phyloP scores from a whole-genome alignment of 371 early-diverging fungal genomes.

The Mucor racemosus region DNA sequence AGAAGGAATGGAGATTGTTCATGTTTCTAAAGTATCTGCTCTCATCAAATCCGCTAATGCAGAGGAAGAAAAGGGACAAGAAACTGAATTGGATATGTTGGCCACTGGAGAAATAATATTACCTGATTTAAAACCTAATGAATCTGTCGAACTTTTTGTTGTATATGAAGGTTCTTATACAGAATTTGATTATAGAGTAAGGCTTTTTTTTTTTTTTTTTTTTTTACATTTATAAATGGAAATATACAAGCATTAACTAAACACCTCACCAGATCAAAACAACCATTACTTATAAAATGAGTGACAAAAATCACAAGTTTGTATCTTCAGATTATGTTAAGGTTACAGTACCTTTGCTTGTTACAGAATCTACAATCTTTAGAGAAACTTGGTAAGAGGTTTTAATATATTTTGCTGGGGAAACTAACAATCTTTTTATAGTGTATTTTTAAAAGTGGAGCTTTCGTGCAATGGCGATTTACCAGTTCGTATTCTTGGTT shows the following conservation, averaged over 20 bases:
- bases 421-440: constrained; percentile 16
- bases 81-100: constrained; percentile 45
- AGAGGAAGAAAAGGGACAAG: constrained; percentile 5
- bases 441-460: constrained; percentile 63
- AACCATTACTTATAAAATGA: constrained; percentile 50
- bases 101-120: constrained; percentile 57
- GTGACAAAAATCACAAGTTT: constrained; percentile 50
- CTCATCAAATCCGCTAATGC: neutral
- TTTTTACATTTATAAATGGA: neutral
- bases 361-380: constrained; percentile 62
- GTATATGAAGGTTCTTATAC: constrained; percentile 59
- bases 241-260: neutral
- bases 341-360: constrained; percentile 59
- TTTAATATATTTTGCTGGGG: neutral
- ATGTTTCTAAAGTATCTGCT: constrained; percentile 1
- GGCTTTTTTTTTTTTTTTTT: neutral
- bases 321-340: constrained; percentile 59
- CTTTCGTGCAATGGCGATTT: constrained; percentile 63
- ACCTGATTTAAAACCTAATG: constrained; percentile 58
- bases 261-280: constrained; percentile 49
- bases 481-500: constrained; percentile 62
- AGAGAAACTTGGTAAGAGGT: constrained; percentile 58
- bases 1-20: constrained; percentile 44
- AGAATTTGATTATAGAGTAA: constrained; percentile 62
- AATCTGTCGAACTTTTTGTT: constrained; percentile 55